Percentiles rank a stretch among this genome's conserved stretches.
phyloP scores from a whole-genome alignment of 2,329 filamentous ascomycete genomes.

The Scedosporium minutisporum region DNA sequence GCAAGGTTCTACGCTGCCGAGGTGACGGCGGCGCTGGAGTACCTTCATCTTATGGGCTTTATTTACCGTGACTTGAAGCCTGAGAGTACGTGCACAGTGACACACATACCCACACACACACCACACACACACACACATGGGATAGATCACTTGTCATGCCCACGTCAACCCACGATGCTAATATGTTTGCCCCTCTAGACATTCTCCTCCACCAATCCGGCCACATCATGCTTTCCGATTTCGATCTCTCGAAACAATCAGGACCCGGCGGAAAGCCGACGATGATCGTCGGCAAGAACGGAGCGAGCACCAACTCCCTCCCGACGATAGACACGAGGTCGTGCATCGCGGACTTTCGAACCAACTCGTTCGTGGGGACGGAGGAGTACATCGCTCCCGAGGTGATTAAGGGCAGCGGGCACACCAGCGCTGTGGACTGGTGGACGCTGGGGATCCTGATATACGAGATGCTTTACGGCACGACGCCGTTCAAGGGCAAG shows the following conservation, averaged over 20 bases:
- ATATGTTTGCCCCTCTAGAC: slow-evolving; percentile 41
- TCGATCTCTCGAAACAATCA: slow-evolving; percentile 96
- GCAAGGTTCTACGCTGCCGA: slow-evolving; percentile 96
- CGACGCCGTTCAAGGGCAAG: slow-evolving; percentile 98
- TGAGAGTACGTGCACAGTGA: slow-evolving; percentile 62
- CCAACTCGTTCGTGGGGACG: slow-evolving; percentile 96
- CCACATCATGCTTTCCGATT: slow-evolving; percentile 99
- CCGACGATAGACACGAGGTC: slow-evolving; percentile 98
- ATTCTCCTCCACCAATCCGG: slow-evolving; percentile 98
- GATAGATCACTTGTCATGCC: too few relatives aligned
- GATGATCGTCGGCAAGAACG: slow-evolving; percentile 91
- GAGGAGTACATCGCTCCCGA: slow-evolving; percentile 99
- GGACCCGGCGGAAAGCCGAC: slow-evolving; percentile 91
- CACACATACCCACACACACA: neutral
- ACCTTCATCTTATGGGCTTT: slow-evolving; percentile 97
- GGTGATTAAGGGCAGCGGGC: slow-evolving; percentile 96
- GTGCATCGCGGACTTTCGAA: slow-evolving; percentile 95
- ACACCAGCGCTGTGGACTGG: slow-evolving; percentile 98
- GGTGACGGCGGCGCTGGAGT: slow-evolving; percentile 91
- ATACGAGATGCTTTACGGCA: slow-evolving; percentile 98
- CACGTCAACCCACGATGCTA: slow-evolving; percentile 5
- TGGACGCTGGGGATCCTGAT: slow-evolving; percentile 97
- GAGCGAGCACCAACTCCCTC: slow-evolving; percentile 73
- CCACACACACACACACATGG: neutral
- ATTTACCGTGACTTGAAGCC: slow-evolving; percentile 98